A percentile compares a stretch with the other conserved stretches of the same genome.
phyloP scores from a whole-genome alignment of 257 asterid genomes.

The Ocimum tenuiflorum region DNA sequence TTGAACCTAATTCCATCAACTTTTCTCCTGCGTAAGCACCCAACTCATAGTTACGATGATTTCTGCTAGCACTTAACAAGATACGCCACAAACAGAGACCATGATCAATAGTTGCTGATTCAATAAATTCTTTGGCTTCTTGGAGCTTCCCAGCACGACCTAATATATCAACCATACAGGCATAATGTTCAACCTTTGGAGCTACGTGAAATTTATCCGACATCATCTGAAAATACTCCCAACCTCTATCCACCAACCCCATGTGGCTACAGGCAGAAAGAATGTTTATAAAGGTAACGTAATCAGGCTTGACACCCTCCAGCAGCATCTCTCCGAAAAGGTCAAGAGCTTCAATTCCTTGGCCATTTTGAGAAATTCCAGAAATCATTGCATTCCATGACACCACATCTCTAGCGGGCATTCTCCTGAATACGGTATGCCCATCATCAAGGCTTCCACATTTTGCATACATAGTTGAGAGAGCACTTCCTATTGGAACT shows the following conservation, averaged over 20 bases:
- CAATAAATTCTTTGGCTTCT: constrained; percentile 69
- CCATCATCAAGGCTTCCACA: constrained; percentile 69
- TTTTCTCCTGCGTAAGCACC: constrained; percentile 89
- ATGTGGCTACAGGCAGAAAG: constrained; percentile 85
- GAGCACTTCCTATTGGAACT: constrained; percentile 81
- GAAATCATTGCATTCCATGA: constrained; percentile 94
- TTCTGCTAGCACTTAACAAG: constrained; percentile 64
- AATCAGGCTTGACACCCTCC: constrained; percentile 52
- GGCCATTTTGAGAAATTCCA: constrained; percentile 77
- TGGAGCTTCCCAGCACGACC: constrained; percentile 79
- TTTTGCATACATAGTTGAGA: constrained; percentile 76
- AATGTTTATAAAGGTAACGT: constrained; percentile 61
- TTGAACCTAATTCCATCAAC: constrained; percentile 62
- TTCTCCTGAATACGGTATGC: constrained; percentile 45
- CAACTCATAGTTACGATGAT: constrained; percentile 58
- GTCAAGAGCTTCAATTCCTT: constrained; percentile 58
- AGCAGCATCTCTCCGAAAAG: constrained; percentile 67
- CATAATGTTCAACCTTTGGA: constrained; percentile 63
- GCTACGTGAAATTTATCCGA: constrained; percentile 38
- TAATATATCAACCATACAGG: constrained; percentile 82
- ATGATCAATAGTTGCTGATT: constrained; percentile 53
- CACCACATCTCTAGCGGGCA: constrained; percentile 68
- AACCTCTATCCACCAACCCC: constrained; percentile 69
- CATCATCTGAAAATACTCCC: constrained; percentile 55
- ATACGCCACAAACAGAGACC: constrained; percentile 76